Evolutionary conservation across 2,329 filamentous ascomycete genomes (phyloP).

Genomic region (Pseudopithomyces chartarum): DNA sequence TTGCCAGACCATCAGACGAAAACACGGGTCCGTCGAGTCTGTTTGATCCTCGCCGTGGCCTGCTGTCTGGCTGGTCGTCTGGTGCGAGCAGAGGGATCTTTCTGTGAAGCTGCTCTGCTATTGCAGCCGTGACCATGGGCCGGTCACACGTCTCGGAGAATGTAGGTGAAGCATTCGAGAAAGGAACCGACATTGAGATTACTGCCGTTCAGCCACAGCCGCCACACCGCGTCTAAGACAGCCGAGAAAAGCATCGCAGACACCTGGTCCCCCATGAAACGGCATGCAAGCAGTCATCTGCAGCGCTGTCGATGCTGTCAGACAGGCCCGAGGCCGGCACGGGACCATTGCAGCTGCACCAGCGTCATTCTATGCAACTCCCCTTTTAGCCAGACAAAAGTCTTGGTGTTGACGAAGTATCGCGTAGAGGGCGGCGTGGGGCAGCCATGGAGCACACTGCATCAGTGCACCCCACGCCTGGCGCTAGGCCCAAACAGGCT

Average conservation of each 20-base stretch:
- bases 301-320: too few relatives aligned
- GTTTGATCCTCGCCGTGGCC: not conserved
- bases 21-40: not conserved
- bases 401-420: not conserved
- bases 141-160: conserved; percentile 17
- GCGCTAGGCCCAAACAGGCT: conserved; percentile 9
- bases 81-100: too few relatives aligned
- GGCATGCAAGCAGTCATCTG: too few relatives aligned
- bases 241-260: conserved; percentile 17
- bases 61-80: not conserved
- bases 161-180: conserved; percentile 15
- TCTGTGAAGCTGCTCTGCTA: not conserved
- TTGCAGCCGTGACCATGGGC: not conserved
- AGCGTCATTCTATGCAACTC: not conserved
- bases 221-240: conserved; percentile 7
- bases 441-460: not conserved
- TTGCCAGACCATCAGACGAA: not conserved
- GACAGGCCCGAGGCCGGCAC: too few relatives aligned
- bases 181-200: conserved; percentile 11
- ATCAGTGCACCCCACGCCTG: conserved; percentile 15
- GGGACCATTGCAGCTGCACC: not conserved
- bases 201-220: conserved; percentile 12
- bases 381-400: conserved; percentile 11
- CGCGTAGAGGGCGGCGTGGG: not conserved
- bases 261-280: conserved; percentile 19